These are phyloP conservation scores for Skeletonema potamos DNA, from an alignment of 108 stramenopile species.

Conservation along the genomic window DNA sequence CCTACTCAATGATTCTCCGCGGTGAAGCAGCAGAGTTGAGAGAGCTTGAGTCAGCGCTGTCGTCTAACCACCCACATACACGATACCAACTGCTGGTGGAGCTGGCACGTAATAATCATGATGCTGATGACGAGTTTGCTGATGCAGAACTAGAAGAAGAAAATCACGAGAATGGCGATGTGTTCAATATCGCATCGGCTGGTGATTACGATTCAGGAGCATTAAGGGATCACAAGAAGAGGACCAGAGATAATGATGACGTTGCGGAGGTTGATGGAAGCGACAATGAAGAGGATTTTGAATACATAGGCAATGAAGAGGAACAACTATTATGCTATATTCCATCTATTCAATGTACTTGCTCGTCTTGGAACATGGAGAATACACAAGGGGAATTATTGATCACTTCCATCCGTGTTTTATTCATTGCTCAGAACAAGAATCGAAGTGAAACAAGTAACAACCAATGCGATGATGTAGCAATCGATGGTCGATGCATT, in stretches of 20 bases:
- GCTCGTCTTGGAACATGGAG: constrained; percentile 41
- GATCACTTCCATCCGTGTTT: constrained; percentile 41
- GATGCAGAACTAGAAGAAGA: constrained; percentile 5
- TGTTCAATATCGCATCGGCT: background rate
- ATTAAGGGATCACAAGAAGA: constrained; percentile 1
- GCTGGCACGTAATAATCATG: background rate
- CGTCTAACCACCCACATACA: constrained; percentile 7
- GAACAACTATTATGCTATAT: constrained; percentile 36
- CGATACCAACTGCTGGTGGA: constrained; percentile 11
- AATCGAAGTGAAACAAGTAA: background rate
- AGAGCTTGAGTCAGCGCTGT: constrained; percentile 14
- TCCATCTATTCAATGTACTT: constrained; percentile 34
- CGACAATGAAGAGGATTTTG: constrained; percentile 9
- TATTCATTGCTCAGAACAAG: constrained; percentile 21
- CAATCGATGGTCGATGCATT: constrained; percentile 69
- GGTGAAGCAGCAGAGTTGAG: constrained; percentile 36
- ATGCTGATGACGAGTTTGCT: constrained; percentile 6
- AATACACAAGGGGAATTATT: constrained; percentile 37
- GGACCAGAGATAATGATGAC: constrained; percentile 19
- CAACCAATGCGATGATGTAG: constrained; percentile 44
- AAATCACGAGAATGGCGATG: background rate
- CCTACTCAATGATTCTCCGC: constrained; percentile 39
- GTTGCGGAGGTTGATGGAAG: constrained; percentile 7
- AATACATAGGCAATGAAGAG: background rate
- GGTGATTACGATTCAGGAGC: background rate